Conservation (phyloP, 1,139 yeast genomes). For the Kurtzmaniella quercitrusa region DNA sequence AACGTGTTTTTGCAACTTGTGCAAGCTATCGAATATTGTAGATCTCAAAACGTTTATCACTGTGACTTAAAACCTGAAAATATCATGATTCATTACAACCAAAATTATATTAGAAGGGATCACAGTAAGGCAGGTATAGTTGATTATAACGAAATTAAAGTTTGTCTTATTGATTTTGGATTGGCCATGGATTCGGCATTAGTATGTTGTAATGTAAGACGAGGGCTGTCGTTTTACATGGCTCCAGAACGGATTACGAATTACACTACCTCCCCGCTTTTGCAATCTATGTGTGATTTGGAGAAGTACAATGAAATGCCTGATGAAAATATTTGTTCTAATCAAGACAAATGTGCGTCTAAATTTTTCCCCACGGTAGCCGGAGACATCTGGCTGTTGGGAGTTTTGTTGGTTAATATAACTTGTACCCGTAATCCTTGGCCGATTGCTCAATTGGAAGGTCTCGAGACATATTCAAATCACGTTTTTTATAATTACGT, state of each 20-base stretch:
- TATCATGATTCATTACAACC: slow-evolving; percentile 50
- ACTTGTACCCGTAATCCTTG: slow-evolving; percentile 88
- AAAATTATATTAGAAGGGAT: slow-evolving; percentile 19
- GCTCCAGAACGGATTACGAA: slow-evolving; percentile 79
- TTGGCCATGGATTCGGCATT: slow-evolving; percentile 60
- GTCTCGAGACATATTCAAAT: slow-evolving; percentile 42
- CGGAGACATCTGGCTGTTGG: slow-evolving; percentile 88
- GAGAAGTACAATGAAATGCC: slow-evolving; percentile 14
- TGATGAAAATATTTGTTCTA: neutral
- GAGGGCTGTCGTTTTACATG: slow-evolving; percentile 90
- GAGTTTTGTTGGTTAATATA: slow-evolving; percentile 73
- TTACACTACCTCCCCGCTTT: slow-evolving; percentile 29
- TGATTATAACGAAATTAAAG: slow-evolving; percentile 52
- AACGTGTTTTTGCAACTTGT: slow-evolving; percentile 71
- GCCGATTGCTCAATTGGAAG: slow-evolving; percentile 68
- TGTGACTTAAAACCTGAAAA: slow-evolving; percentile 94
- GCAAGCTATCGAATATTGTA: slow-evolving; percentile 70
- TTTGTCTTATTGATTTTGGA: slow-evolving; percentile 82
- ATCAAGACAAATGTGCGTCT: slow-evolving; percentile 17
- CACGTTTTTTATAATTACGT: slow-evolving; percentile 48
- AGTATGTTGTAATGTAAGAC: slow-evolving; percentile 68
- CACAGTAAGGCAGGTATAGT: slow-evolving; percentile 15
- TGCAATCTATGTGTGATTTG: slow-evolving; percentile 28
- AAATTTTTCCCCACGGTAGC: slow-evolving; percentile 60
- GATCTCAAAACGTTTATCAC: slow-evolving; percentile 64